phyloP scores from a whole-genome alignment of 78 protist species.

The Polysphondylium violaceum region DNA sequence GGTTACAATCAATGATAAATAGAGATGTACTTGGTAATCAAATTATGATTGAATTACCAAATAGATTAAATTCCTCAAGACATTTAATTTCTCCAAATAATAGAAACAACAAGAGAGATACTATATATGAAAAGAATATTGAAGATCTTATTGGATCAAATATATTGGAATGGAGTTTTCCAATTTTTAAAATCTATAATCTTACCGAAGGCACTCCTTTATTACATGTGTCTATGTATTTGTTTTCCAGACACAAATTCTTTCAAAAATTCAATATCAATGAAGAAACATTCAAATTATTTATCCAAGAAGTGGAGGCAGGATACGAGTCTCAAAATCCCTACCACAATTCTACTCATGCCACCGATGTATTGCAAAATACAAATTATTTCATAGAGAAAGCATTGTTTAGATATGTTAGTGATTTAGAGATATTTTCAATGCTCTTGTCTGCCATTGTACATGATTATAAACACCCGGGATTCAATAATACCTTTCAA shows the following conservation, averaged over 20 bases:
- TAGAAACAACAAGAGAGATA: neutral
- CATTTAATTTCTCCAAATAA: neutral
- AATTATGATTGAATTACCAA: neutral
- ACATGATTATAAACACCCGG: conserved; percentile 85
- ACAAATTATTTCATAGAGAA: conserved; percentile 18
- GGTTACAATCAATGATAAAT: conserved; percentile 38
- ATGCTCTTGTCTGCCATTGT: conserved; percentile 74
- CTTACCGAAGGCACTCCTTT: conserved; percentile 40
- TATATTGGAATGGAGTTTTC: conserved; percentile 33
- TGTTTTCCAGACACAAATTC: conserved; percentile 28
- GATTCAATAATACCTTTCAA: conserved; percentile 69
- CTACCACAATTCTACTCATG: conserved; percentile 86
- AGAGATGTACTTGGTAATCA: neutral
- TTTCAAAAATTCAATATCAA: conserved; percentile 26
- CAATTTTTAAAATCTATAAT: conserved; percentile 15
- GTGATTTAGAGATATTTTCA: conserved; percentile 25
- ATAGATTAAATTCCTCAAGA: neutral
- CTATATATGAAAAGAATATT: conserved; percentile 1
- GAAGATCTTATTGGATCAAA: conserved; percentile 1
- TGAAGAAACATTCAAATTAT: neutral
- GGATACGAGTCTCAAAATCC: conserved; percentile 62
- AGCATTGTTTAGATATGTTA: neutral
- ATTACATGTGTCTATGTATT: neutral
- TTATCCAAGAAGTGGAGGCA: conserved; percentile 28
- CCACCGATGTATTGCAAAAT: conserved; percentile 75